Conservation (phyloP, 2,329 filamentous ascomycete species). For the Penicillium aurantiogriseum region DNA sequence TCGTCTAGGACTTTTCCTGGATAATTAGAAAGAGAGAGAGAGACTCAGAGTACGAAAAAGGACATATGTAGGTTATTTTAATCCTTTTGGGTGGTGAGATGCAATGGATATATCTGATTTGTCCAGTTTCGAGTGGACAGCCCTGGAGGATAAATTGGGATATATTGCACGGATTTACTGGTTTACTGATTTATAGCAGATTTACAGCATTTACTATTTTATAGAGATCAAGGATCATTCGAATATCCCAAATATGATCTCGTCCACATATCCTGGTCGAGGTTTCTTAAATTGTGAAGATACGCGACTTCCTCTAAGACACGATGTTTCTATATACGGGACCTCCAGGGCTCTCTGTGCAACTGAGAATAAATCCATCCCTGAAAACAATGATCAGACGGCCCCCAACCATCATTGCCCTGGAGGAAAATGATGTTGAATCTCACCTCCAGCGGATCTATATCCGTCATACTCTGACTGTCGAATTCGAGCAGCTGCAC, state of each 20-base stretch:
- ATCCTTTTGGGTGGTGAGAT: not conserved
- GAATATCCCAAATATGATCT: not conserved
- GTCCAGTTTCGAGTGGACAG: slow-evolving; percentile 4
- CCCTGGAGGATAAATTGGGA: too few relatives aligned
- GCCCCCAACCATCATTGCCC: slow-evolving; percentile 32
- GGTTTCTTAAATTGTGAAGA: not conserved
- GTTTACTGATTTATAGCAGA: not conserved
- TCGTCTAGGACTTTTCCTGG: not conserved
- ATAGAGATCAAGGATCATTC: not conserved
- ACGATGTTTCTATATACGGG: slow-evolving; percentile 2
- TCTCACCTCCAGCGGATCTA: slow-evolving; percentile 28
- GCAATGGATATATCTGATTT: slow-evolving; percentile 4
- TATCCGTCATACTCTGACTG: slow-evolving; percentile 14
- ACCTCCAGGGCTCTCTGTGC: slow-evolving; percentile 3
- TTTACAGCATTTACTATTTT: not conserved
- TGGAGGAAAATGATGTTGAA: slow-evolving; percentile 35
- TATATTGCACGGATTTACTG: not conserved
- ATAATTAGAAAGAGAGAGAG: not conserved
- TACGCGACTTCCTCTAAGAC: not conserved
- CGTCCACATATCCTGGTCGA: not conserved
- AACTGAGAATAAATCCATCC: not conserved
- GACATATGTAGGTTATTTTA: not conserved
- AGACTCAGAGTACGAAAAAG: not conserved
- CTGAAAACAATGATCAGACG: slow-evolving; percentile 36
- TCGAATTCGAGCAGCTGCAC: slow-evolving; percentile 18